Conservation (phyloP, 306 rosid species). For the Corylus americana region DNA sequence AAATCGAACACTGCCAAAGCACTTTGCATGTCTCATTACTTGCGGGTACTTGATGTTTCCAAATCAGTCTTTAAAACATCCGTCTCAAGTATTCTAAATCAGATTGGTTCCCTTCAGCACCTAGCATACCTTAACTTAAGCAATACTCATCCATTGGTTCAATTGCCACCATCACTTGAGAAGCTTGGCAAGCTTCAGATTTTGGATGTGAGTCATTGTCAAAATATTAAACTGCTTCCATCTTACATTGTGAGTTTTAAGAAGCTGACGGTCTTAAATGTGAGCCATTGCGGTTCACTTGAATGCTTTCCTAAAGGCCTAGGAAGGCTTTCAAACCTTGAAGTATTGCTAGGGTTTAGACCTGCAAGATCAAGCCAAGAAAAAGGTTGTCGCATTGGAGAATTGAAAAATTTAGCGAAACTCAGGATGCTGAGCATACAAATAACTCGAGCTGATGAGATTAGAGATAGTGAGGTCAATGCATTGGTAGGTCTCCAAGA, state of each 20-base stretch:
- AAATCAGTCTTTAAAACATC: slow-evolving; percentile 31
- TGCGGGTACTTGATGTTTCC: slow-evolving; percentile 28
- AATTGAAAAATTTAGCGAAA: slow-evolving; percentile 25
- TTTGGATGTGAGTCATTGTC: slow-evolving; percentile 37
- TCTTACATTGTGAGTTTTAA: slow-evolving; percentile 28
- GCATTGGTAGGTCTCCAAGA: slow-evolving; percentile 34
- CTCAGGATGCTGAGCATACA: slow-evolving; percentile 30
- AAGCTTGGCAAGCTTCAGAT: slow-evolving; percentile 35
- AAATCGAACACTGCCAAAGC: slow-evolving; percentile 22
- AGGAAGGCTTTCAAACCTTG: slow-evolving; percentile 40
- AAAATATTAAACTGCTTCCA: slow-evolving; percentile 30
- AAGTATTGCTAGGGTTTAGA: slow-evolving; percentile 37
- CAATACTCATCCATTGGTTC: slow-evolving; percentile 36
- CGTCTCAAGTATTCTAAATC: slow-evolving; percentile 10
- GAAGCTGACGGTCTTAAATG: slow-evolving; percentile 29
- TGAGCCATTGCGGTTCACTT: slow-evolving; percentile 34
- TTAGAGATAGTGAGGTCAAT: slow-evolving; percentile 28
- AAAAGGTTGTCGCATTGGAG: slow-evolving; percentile 34
- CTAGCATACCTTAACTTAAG: slow-evolving; percentile 30
- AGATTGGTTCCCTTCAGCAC: slow-evolving; percentile 31
- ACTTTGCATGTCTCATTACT: slow-evolving; percentile 17
- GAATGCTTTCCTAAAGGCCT: slow-evolving; percentile 34
- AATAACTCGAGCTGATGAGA: slow-evolving; percentile 25
- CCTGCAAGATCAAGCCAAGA: slow-evolving; percentile 31
- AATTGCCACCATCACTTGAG: slow-evolving; percentile 32